Percentiles rank a stretch among this genome's conserved stretches.
Evolutionary conservation across 371 early-diverging fungal species (phyloP).

Genomic region (Saksenaea oblongispora): DNA sequence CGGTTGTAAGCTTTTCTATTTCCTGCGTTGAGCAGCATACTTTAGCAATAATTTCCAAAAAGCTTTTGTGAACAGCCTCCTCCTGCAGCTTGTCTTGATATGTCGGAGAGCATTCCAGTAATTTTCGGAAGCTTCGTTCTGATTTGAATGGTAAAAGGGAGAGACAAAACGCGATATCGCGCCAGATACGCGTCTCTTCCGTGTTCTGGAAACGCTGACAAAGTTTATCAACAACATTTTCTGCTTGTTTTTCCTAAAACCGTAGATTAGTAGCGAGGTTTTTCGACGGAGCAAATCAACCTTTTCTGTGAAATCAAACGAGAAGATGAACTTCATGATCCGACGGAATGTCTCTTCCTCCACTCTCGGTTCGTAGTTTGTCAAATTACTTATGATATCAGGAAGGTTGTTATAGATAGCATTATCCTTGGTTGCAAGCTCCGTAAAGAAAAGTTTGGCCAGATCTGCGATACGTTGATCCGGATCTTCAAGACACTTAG

Average conservation of each 20-base stretch:
- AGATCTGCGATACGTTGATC: constrained; percentile 88
- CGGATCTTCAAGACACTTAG: constrained; percentile 89
- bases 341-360: constrained; percentile 77
- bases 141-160: constrained; percentile 83
- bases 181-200: constrained; percentile 78
- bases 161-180: constrained; percentile 91
- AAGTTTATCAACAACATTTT: constrained; percentile 92
- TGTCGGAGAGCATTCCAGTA: constrained; percentile 76
- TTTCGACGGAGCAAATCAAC: constrained; percentile 19
- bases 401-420: constrained; percentile 97
- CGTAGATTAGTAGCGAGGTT: constrained; percentile 1
- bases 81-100: constrained; percentile 92
- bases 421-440: constrained; percentile 94
- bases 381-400: constrained; percentile 93
- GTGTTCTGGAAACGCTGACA: constrained; percentile 87
- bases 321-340: constrained; percentile 88
- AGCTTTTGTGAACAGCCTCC: constrained; percentile 75
- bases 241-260: constrained; percentile 86
- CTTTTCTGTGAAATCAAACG: constrained; percentile 89
- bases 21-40: constrained; percentile 29
- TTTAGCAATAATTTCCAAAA: constrained; percentile 84
- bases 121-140: constrained; percentile 81
- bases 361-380: constrained; percentile 57
- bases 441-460: constrained; percentile 93
- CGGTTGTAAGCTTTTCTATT: neutral